Evolutionary conservation across 2,329 filamentous ascomycete species (phyloP).

Genomic region (Talaromyces amestolkiae): DNA sequence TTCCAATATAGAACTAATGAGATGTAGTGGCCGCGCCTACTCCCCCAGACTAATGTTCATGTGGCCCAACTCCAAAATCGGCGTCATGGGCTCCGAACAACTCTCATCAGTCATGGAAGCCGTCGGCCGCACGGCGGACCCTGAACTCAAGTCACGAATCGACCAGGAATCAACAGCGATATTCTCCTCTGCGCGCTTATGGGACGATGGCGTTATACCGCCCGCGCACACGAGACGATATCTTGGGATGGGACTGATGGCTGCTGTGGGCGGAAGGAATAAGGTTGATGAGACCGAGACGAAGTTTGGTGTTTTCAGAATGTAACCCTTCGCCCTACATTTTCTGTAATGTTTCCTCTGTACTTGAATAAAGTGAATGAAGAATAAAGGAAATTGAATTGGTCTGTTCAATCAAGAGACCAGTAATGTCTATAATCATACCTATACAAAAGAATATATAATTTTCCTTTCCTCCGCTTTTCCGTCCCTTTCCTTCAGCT

Average conservation of each 20-base stretch:
- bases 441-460: constrained; percentile 8
- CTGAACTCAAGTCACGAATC: constrained; percentile 76
- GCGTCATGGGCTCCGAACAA: constrained; percentile 95
- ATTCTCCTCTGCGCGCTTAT: constrained; percentile 83
- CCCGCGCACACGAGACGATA: constrained; percentile 72
- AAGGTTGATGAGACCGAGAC: constrained; percentile 54
- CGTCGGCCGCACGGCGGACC: constrained; percentile 79
- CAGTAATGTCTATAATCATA: constrained; percentile 14
- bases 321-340: constrained; percentile 52
- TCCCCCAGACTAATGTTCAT: constrained; percentile 89
- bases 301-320: constrained; percentile 78
- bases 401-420: not conserved
- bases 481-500: not conserved
- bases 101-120: constrained; percentile 90
- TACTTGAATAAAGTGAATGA: not conserved
- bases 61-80: constrained; percentile 96
- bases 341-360: not conserved
- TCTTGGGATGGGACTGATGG: constrained; percentile 68
- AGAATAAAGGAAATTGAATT: not conserved
- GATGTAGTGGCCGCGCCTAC: constrained; percentile 74
- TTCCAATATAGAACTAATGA: constrained; percentile 8
- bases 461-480: not conserved
- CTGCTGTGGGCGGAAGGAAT: constrained; percentile 67
- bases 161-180: constrained; percentile 85
- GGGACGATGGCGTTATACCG: constrained; percentile 83